Evolutionary conservation across 2,329 filamentous ascomycete species (phyloP).

Genomic region (Lecanicillium sp.): DNA sequence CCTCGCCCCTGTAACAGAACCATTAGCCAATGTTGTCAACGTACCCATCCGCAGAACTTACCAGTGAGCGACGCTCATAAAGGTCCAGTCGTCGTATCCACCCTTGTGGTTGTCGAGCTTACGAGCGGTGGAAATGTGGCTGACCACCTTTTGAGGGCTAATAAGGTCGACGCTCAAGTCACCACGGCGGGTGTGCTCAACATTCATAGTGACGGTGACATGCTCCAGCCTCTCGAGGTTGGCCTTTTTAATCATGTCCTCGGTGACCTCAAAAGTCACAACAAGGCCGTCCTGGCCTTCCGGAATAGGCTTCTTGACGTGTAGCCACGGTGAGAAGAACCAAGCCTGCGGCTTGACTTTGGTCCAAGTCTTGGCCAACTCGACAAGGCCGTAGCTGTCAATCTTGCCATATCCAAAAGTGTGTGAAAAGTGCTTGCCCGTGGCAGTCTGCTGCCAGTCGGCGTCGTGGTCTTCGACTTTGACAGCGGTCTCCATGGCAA

Average conservation of each 20-base stretch:
- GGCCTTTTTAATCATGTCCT: constrained; percentile 68
- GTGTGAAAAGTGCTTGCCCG: constrained; percentile 85
- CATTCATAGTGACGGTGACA: constrained; percentile 95
- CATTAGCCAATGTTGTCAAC: neutral
- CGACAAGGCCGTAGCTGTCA: constrained; percentile 77
- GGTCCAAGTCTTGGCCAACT: constrained; percentile 77
- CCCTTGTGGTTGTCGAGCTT: constrained; percentile 53
- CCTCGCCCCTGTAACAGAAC: constrained; percentile 78
- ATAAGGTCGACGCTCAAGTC: constrained; percentile 88
- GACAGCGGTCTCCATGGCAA: constrained; percentile 76
- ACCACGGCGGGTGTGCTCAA: constrained; percentile 77
- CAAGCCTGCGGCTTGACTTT: constrained; percentile 92
- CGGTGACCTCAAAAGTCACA: constrained; percentile 73
- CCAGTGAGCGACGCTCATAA: constrained; percentile 98
- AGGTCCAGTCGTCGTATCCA: constrained; percentile 94
- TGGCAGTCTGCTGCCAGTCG: constrained; percentile 74
- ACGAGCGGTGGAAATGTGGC: constrained; percentile 73
- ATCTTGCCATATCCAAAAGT: constrained; percentile 94
- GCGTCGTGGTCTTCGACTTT: constrained; percentile 61
- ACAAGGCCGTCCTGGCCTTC: constrained; percentile 74
- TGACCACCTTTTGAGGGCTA: constrained; percentile 73
- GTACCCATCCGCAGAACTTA: no score
- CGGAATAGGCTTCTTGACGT: constrained; percentile 77
- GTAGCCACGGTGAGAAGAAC: constrained; percentile 89
- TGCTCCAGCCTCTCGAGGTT: constrained; percentile 88